Percentiles rank a stretch among this genome's conserved stretches.
Conservation (phyloP, 805 yeast species). For the Candida odintsovae region DNA sequence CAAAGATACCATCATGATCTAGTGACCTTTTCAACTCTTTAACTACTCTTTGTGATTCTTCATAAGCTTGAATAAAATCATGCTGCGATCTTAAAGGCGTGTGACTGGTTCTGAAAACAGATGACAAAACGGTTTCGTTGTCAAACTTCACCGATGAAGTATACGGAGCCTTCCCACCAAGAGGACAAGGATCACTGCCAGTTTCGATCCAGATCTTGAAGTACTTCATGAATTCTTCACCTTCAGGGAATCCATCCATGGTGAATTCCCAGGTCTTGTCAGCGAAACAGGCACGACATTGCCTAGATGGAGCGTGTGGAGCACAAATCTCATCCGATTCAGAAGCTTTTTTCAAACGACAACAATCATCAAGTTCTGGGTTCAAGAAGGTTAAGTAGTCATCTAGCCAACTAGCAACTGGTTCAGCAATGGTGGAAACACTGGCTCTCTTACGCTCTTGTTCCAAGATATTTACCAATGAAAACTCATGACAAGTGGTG, state of each 20-base stretch:
- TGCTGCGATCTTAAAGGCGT: conserved; percentile 71
- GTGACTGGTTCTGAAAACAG: conserved; percentile 79
- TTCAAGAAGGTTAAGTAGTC: conserved; percentile 84
- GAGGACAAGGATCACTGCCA: conserved; percentile 86
- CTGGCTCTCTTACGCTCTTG: conserved; percentile 72
- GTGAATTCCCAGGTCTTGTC: conserved; percentile 59
- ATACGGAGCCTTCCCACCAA: conserved; percentile 95
- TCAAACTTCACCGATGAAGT: conserved; percentile 47
- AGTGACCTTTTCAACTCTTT: conserved; percentile 40
- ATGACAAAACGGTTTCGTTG: conserved; percentile 41
- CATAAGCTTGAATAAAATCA: conserved; percentile 79
- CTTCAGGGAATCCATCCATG: conserved; percentile 82
- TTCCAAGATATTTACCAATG: conserved; percentile 75
- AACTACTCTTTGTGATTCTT: conserved; percentile 62
- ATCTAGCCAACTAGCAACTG: conserved; percentile 90
- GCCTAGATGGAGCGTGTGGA: conserved; percentile 60
- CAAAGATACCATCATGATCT: conserved; percentile 56
- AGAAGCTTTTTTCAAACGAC: conserved; percentile 54
- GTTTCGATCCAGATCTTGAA: conserved; percentile 78
- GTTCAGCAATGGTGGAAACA: conserved; percentile 65
- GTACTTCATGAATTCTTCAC: conserved; percentile 61
- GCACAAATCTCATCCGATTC: conserved; percentile 51
- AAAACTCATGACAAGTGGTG: conserved; percentile 73
- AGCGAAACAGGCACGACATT: conserved; percentile 68
- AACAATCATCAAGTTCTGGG: conserved; percentile 83